Evolutionary conservation across 2,329 filamentous ascomycete genomes (phyloP).

Genomic region (Chaetomiaceae sp.): DNA sequence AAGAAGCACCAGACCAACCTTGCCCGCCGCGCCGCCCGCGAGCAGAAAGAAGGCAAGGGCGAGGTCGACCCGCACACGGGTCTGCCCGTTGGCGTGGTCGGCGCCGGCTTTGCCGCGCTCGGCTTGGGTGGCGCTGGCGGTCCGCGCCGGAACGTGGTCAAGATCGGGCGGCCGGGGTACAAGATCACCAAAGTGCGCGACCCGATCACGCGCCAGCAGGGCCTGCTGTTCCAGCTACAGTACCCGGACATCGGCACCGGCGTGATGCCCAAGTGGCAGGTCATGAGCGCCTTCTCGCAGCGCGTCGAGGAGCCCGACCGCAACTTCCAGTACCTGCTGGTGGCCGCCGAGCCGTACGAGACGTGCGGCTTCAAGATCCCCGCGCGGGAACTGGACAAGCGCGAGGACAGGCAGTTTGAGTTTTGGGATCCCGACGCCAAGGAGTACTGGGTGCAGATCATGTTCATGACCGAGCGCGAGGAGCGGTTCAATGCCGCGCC

Average conservation of each 20-base stretch:
- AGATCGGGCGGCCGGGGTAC: slow-evolving; percentile 94
- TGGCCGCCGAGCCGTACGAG: slow-evolving; percentile 96
- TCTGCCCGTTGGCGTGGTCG: slow-evolving; percentile 68
- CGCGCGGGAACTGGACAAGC: slow-evolving; percentile 82
- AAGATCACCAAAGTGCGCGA: slow-evolving; percentile 96
- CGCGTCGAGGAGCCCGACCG: slow-evolving; percentile 92
- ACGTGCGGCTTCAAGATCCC: slow-evolving; percentile 96
- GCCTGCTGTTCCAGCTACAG: slow-evolving; percentile 90
- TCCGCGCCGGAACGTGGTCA: slow-evolving; percentile 77
- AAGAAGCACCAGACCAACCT: slow-evolving; percentile 99
- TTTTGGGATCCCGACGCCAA: slow-evolving; percentile 95
- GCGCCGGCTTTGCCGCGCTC: slow-evolving; percentile 54
- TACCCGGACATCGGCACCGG: slow-evolving; percentile 82
- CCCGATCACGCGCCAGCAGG: slow-evolving; percentile 79
- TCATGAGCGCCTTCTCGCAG: slow-evolving; percentile 98
- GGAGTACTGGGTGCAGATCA: slow-evolving; percentile 95
- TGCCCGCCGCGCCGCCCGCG: slow-evolving; percentile 87
- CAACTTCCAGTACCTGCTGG: slow-evolving; percentile 87
- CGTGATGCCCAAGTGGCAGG: slow-evolving; percentile 75
- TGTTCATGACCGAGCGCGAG: slow-evolving; percentile 98
- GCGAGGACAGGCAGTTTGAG: slow-evolving; percentile 81
- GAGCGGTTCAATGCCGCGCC: slow-evolving; percentile 71
- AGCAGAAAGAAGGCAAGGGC: slow-evolving; percentile 79
- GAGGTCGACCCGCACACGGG: slow-evolving; percentile 63
- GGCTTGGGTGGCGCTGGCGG: slow-evolving; percentile 51